A percentile compares a stretch with the other conserved stretches of the same genome.
phyloP scores from a whole-genome alignment of 176 grass and related monocot genomes.

The Avena insularis region DNA sequence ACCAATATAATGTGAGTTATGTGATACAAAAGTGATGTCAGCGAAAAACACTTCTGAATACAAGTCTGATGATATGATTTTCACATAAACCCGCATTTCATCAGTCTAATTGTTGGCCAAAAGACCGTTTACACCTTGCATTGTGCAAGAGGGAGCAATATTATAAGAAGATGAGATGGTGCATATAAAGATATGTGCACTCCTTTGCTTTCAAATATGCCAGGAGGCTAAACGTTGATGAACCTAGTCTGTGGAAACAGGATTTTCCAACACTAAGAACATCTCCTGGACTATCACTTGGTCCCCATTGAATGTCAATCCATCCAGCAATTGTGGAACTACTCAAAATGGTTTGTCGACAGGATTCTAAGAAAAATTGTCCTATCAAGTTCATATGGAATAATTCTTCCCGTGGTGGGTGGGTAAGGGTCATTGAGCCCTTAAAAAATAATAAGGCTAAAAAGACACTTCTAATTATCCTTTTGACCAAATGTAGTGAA shows the following conservation, averaged over 20 bases:
- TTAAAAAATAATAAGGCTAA: slow-evolving; percentile 5
- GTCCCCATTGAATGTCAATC: neutral
- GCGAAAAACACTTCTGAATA: neutral
- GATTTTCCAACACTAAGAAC: slow-evolving; percentile 5
- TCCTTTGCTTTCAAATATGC: slow-evolving; percentile 23
- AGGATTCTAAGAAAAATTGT: slow-evolving; percentile 3
- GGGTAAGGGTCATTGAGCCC: neutral
- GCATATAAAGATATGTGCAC: neutral
- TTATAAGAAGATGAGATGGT: no score
- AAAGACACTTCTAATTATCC: slow-evolving; percentile 19
- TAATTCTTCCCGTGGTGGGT: neutral
- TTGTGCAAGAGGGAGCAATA: neutral
- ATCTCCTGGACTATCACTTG: neutral
- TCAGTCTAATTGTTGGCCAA: neutral
- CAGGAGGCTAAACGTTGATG: neutral
- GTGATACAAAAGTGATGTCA: slow-evolving; percentile 1
- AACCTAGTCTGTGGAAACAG: slow-evolving; percentile 1
- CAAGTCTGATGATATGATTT: neutral
- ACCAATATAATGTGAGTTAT: neutral
- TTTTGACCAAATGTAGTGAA: neutral
- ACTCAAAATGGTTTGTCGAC: neutral
- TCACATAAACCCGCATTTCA: neutral
- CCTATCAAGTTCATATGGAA: neutral
- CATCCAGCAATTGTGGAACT: neutral
- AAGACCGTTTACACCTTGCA: neutral